Base-by-base conservation (phyloP, 2,329 filamentous ascomycete species). In the Xylariaceae sp. region DNA sequence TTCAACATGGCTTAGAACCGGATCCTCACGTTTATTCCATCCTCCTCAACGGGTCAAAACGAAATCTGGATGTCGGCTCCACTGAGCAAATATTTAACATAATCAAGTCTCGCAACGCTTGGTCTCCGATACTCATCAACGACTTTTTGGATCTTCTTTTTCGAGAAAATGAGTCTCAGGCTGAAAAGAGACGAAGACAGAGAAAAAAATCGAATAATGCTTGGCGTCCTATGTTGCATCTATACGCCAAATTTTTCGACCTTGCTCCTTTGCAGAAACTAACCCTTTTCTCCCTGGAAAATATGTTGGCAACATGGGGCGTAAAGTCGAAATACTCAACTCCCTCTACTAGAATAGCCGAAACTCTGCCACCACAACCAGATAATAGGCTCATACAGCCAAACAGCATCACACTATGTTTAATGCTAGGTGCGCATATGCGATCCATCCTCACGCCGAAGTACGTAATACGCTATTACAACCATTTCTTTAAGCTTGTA, bases 31-130 rank as follows among this genome's bases (percentile, higher is more conserved):
- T 90, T 0, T 90, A 86, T 67, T 78, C 85, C 1, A 84, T 85
- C 23, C 75, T 96, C 27, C 79, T 96, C 35, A 82, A 86, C 53
- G 87, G 87, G 26, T 87, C 89, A 45, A 90, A 91, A 61, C 67
- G 69, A 3, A 76, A 76, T 16, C 70, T 77, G 20, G 79, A 89
- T 55, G 74, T 78, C 4, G 69, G 75, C 3, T 78, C 78, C 21
- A 75, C 91, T 23, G 74, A 77, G 36, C 73, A 75, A 26, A 77
- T 88, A 37, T 76, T 87, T 44, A 69, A 78, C 4, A 75, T 81
- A 36, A 79, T 85, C 4, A 75, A 79, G 37, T 58, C 73, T 26
- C 71, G 76, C 4, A 68, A 76, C 9, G 71, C 82, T 15, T 73
- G 81, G 42, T 75, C 79, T 57, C 70, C 74, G 39, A 60, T 77